Evolutionary conservation across 2,329 filamentous ascomycete genomes (phyloP).

Genomic region (Exophiala aquamarina): DNA sequence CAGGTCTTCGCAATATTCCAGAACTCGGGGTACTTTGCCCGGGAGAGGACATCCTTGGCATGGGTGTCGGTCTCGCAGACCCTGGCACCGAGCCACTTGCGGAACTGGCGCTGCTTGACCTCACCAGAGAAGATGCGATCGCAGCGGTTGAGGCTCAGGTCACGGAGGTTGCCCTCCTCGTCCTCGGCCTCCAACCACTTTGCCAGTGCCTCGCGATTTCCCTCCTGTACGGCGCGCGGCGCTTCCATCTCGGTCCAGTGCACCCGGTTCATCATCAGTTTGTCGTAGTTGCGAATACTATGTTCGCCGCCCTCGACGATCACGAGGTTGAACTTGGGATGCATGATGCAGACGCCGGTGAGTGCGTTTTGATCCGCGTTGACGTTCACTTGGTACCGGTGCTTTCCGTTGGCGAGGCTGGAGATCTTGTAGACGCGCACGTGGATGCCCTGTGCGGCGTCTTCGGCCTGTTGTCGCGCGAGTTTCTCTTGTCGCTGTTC

Average conservation of each 20-base stretch:
- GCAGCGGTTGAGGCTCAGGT: conserved; percentile 80
- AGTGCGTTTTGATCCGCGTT: conserved; percentile 88
- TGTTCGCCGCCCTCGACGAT: conserved; percentile 89
- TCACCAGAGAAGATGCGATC: conserved; percentile 88
- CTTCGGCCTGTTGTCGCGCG: conserved; percentile 76
- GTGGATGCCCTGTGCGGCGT: conserved; percentile 81
- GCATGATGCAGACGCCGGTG: conserved; percentile 87
- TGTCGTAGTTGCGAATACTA: conserved; percentile 81
- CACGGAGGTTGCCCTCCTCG: conserved; percentile 72
- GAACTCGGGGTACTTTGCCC: conserved; percentile 91
- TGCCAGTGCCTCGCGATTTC: conserved; percentile 62
- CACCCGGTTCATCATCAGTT: conserved; percentile 89
- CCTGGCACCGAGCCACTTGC: conserved; percentile 77
- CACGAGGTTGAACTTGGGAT: conserved; percentile 84
- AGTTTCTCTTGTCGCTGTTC: conserved; percentile 86
- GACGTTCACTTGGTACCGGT: conserved; percentile 87
- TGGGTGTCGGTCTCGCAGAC: conserved; percentile 92
- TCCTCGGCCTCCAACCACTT: conserved; percentile 78
- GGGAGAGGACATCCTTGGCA: conserved; percentile 74
- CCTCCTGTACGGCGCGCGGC: conserved; percentile 57
- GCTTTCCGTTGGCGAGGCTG: conserved; percentile 86
- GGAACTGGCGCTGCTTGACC: conserved; percentile 74
- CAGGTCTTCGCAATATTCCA: conserved; percentile 83
- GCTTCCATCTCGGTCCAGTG: conserved; percentile 90
- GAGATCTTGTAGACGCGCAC: conserved; percentile 87